Base-by-base conservation (phyloP, 1,284 basidiomycete genomes). In the Leccinum subrobustum region DNA sequence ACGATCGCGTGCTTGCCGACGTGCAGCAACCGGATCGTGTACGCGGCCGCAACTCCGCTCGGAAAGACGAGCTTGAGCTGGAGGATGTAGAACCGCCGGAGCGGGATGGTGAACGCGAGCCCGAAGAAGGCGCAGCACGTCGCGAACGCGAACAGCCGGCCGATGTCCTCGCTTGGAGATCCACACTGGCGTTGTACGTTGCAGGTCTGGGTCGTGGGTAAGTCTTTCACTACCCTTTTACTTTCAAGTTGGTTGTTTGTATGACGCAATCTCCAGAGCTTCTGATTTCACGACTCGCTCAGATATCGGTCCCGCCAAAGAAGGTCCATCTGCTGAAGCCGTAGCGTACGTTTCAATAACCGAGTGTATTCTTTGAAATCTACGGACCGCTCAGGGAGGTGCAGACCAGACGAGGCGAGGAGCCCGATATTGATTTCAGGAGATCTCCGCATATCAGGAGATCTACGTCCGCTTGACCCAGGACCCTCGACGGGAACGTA, bases 211-310 rank as follows among this genome's bases (percentile, higher is more conserved):
- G 95, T 78, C 87, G 95, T 83, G 95, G 94, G 92, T 93, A 65
- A 65, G 87, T 74, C 8, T 3, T 3, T 47, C 12, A 6, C 59
- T 44, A 27, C 6, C 25, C 2, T 60, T 27, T 35, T 14, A 3
- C 6, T 27, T 51, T 29, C 20, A 23, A 35, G 12, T 48, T 16
- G 50, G 4, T 23, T 11, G n/a, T 7, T 25, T 47, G 64, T 27
- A 14, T 67, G 56, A 59, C 59, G 14, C 23, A 33, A 47, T 59
- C 54, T 56, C 11, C 63, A 93, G 92, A 76, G 96, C 96, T 56
- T 97, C 95, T 56, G 96, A 96, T 62, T 99, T 99, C 78, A 99
- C 96, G 0, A 99, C 96, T 7, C 91, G 96, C 57, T 97, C 95
- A 53, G 96, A 99, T 86, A 99, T 99, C 66, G 96, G 96, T 74